Base-by-base conservation (phyloP, 257 asterid genomes). In the Solanum rostratum region DNA sequence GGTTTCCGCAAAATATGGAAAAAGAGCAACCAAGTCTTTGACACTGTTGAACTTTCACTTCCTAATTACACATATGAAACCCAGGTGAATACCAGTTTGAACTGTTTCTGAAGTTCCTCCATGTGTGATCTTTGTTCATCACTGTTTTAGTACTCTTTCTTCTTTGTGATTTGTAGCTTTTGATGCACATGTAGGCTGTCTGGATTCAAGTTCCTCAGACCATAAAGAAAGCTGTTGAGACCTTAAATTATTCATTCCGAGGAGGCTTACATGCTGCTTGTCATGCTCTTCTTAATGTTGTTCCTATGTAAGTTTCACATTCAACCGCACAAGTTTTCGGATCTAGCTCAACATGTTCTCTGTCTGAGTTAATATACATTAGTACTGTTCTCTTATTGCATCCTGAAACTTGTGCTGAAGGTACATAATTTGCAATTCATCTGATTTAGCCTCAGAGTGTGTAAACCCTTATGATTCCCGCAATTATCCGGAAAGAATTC, bases 221-320 rank as follows among this genome's bases (percentile, higher is more conserved):
- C 33, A 90, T 92, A 79, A 95, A 95, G 89, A 88, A 87, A 87
- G 90, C 90, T 49, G 92, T 95, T 69, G 97, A 93, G 87, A 60
- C 82, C 84, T 88, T 85, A 43, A 55, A 50, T 65, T 91, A 87
- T 88, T 93, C 94, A 84, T 93, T 94, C 85, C 96, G 92, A 83
- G 97, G 92, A 87, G 99, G 99, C 55, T 89, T 96, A 87, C 99
- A 95, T 89, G 98, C 99, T 88, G 97, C 98, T 83, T 93, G 98
- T 65, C 98, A 95, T 73, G 98, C 98, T 86, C 92, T 96, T 90
- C 97, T 93, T 69, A 91, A 96, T 86, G 95, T 93, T 24, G 91
- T 93, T 84, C 99, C 98, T 16, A 60, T 96, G 99, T 96, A 87
- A 91, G 99, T 91, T 88, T 74, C 6, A 33, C 39, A 33, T 33